phyloP scores from a whole-genome alignment of 257 asterid genomes.

The Pogostemon cablin region DNA sequence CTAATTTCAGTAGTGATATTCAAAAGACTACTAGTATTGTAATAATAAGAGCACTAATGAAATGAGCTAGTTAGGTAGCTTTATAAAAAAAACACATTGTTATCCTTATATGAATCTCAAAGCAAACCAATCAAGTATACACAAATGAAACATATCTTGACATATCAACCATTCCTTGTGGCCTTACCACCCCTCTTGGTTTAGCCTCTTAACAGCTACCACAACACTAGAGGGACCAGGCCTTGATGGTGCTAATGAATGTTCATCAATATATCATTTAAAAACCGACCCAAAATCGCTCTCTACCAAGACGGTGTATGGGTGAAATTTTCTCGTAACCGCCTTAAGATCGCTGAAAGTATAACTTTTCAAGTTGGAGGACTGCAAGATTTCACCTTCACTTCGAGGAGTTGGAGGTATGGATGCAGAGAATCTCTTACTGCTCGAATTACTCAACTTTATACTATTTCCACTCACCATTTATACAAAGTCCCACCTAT shows the following conservation, averaged over 20 bases:
- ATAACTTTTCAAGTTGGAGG: constrained; percentile 76
- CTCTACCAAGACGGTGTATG: constrained; percentile 84
- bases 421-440: constrained; percentile 67
- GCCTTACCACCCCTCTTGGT: constrained; percentile 91
- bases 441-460: constrained; percentile 54
- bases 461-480: constrained; percentile 56
- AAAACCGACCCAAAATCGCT: constrained; percentile 93
- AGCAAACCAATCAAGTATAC: neutral
- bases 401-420: constrained; percentile 75
- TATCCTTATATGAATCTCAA: neutral
- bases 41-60: too few relatives aligned
- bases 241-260: constrained; percentile 58
- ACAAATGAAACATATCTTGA: neutral
- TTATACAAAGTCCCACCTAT: constrained; percentile 48
- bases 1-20: too few relatives aligned
- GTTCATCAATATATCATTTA: constrained; percentile 87
- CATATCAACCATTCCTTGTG: constrained; percentile 96
- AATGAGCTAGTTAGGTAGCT: too few relatives aligned
- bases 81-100: neutral
- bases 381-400: constrained; percentile 91
- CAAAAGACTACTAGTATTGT: too few relatives aligned
- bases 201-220: constrained; percentile 83
- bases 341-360: constrained; percentile 68
- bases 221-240: constrained; percentile 70
- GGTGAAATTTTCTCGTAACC: constrained; percentile 82